Conservation (phyloP, 768 basidiomycete genomes). For the Boletus reticulatus region DNA sequence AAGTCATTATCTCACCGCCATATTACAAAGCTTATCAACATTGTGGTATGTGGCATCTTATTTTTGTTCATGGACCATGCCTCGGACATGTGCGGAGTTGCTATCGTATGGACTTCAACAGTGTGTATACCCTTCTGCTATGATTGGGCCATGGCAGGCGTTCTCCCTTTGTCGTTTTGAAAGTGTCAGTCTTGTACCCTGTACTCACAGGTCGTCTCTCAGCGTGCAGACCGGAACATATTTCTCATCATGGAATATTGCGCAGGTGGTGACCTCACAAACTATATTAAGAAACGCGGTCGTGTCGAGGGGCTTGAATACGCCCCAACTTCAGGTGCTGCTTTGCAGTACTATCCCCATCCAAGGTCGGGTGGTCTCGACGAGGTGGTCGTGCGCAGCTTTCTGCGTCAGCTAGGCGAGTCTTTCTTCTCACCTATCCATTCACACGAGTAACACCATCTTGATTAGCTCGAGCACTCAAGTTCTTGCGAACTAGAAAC, state of each 20-base stretch:
- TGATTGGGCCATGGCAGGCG: not conserved
- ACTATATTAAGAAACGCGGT: slow-evolving; percentile 98
- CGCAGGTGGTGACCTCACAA: slow-evolving; percentile 91
- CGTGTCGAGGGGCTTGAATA: slow-evolving; percentile 88
- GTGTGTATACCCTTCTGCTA: not conserved
- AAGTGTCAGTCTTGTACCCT: not conserved
- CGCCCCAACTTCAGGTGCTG: slow-evolving; percentile 60
- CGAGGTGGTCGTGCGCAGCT: slow-evolving; percentile 87
- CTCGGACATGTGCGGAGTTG: not conserved
- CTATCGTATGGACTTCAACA: not conserved
- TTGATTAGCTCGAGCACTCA: slow-evolving; percentile 79
- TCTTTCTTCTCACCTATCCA: not conserved
- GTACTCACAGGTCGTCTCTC: slow-evolving; percentile 7
- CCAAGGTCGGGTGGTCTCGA: slow-evolving; percentile 88
- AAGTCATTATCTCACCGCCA: slow-evolving; percentile 92
- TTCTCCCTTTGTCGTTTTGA: not conserved
- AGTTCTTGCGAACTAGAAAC: slow-evolving; percentile 84
- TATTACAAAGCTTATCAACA: slow-evolving; percentile 90
- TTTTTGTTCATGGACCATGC: not conserved
- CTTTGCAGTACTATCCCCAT: slow-evolving; percentile 86
- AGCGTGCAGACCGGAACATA: slow-evolving; percentile 76
- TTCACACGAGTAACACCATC: not conserved
- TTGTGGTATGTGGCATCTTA: slow-evolving; percentile 59
- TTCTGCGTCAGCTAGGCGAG: slow-evolving; percentile 85
- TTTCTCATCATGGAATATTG: slow-evolving; percentile 99